Base-by-base conservation (phyloP, 495 filamentous ascomycete genomes). In the Aspergillus hancockii region DNA sequence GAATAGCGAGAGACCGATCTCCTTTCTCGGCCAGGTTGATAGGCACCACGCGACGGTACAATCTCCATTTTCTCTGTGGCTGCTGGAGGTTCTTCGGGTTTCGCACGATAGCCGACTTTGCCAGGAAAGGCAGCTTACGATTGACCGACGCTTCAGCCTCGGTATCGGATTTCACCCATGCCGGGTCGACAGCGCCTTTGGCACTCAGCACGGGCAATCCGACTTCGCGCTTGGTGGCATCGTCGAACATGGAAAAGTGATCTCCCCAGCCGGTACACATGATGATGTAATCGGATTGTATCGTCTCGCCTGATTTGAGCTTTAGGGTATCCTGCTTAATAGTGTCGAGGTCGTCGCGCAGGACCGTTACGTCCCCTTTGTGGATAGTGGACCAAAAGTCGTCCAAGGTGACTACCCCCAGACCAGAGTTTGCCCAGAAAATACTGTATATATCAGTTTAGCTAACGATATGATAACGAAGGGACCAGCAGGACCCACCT, bases 1-100 rank as follows among this genome's bases (percentile, higher is more conserved):
- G 68, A 59, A 88, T 85, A 4, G 80, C 83, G 52, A 86, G 78
- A 43, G 85, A 83, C 9, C 83, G 78, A 19, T 75, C 71, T 9
- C 72, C 79, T 1, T 83, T 75, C 2, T 84, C 12, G 21, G 51
- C 31, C 8, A 8, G 3, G 8, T 40, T 25, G 18, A 38, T 19
- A 8, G 51, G 51, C 0, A 40, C 21, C 3, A 18, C 8, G 2
- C 30, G 32, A 19, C 21, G 14, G 22, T 53, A 53, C 31, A 53
- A 19, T 21, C 32, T 38, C 30, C 32, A 53, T 8, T 34, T 16
- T 4, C 49, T 13, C 23, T 31, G 25, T 31, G 49, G 49, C 23
- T 52, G 23, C 34, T 34, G 14, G 51, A 53, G 51, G 12, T 38
- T 53, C n/a, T n/a, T 22, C 12, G 19, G 30, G 8, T 38, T 19